Conservation (phyloP, 345 rosid genomes). For the Pugionium cornutum region DNA sequence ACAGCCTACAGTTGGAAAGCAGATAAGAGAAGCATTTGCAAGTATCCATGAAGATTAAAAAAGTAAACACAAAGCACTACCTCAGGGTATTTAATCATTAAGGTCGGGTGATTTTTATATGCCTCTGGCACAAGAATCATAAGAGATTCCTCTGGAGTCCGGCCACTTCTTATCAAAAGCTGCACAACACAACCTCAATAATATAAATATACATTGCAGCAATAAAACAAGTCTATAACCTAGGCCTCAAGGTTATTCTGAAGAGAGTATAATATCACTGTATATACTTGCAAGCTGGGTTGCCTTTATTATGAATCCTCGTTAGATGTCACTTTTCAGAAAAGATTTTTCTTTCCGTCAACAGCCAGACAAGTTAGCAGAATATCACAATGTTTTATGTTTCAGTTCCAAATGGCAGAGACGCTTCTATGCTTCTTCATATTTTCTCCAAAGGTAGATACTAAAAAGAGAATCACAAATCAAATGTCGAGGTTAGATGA, state of each 20-base stretch:
- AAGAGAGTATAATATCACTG: neutral
- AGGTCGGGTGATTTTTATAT: slow-evolving; percentile 93
- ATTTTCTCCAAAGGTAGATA: slow-evolving; percentile 9
- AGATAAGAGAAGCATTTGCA: slow-evolving; percentile 29
- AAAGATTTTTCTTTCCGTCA: neutral
- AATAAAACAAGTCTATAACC: slow-evolving; percentile 1
- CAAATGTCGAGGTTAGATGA: slow-evolving; percentile 25
- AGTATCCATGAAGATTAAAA: slow-evolving; percentile 12
- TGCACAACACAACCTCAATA: slow-evolving; percentile 43
- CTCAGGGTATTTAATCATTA: slow-evolving; percentile 89
- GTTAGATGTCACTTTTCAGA: neutral
- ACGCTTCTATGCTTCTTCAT: slow-evolving; percentile 13
- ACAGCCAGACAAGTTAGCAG: slow-evolving; percentile 5
- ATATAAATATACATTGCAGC: slow-evolving; percentile 22
- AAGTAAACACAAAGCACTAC: slow-evolving; percentile 42
- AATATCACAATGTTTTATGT: slow-evolving; percentile 19
- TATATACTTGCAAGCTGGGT: slow-evolving; percentile 3
- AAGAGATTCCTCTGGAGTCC: slow-evolving; percentile 84
- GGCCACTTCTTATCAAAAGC: slow-evolving; percentile 96
- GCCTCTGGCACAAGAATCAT: slow-evolving; percentile 99
- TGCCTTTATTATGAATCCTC: neutral
- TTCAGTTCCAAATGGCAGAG: slow-evolving; percentile 18
- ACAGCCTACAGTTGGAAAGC: slow-evolving; percentile 54
- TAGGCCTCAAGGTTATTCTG: slow-evolving; percentile 8
- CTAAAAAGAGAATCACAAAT: slow-evolving; percentile 26